Base-by-base conservation (phyloP, 495 filamentous ascomycete genomes). In the Umbilicaria muhlenbergii region DNA sequence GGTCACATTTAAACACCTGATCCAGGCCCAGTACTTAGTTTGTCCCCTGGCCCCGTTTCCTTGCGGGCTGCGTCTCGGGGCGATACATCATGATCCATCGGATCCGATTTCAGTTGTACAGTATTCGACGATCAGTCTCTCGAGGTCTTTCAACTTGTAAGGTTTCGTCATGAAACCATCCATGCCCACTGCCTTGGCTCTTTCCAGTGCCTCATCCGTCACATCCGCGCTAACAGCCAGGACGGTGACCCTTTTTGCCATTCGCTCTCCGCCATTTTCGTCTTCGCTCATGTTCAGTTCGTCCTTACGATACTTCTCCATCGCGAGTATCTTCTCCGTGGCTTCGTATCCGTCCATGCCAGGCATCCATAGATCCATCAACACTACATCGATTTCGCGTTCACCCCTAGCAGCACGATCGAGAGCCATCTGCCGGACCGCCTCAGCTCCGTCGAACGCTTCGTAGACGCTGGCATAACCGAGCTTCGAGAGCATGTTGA, bases 361-460 rank as follows among this genome's bases (percentile, higher is more conserved):
- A 2, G 83, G 83, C 83, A 88, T 88, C 83, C 83, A 88, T 5
- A 88, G 68, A 58, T 88, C 83, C 83, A 88, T 88, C 21, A 86
- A 58, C 16, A 88, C 67, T 1, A 81, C 67, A 54, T 86, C 74
- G 46, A 86, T 74, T 5, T 63, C 51, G 42, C 51, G 41, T 34
- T 57, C 43, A 24, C 45, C 17, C 28, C 56, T 34, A 18, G 42
- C 31, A 12, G 8, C n/a, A 15, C 60, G 51, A 8, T 59, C 51
- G 12, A 61, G 41, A 24, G 39, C 36, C 62, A 83, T 80, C 24
- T 80, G 68, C 15, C 73, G 68, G 2, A 88, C 80, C 0, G 83
- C 83, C 45, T 86, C 78, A 37, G 68, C 63, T 32, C 82, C 83
- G 52, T 88, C 80, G 46, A 77, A 74, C 3, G 83, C 82, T 58